A percentile compares a stretch with the other conserved stretches of the same genome.
These are phyloP conservation scores for Parastagonospora avenae DNA, from an alignment of 2,329 filamentous ascomycete species.

Conservation along the genomic window DNA sequence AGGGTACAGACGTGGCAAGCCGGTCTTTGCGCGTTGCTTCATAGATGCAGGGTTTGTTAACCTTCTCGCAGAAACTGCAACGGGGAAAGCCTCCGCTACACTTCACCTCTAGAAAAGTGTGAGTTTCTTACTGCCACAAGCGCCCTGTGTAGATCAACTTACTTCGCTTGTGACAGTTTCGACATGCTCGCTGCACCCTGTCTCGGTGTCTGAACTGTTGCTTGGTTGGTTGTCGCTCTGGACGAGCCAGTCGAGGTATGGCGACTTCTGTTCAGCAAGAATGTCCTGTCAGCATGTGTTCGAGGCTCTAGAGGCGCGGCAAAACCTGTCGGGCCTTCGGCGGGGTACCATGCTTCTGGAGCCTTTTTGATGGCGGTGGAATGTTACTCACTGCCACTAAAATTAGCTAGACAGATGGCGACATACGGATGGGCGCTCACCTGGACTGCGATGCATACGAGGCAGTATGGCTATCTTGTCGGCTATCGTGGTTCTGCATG, in stretches of 20 bases:
- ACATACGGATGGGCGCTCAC: background rate
- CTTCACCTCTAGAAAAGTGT: conserved; percentile 35
- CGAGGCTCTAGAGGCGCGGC: too few species aligned
- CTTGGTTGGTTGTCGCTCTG: background rate
- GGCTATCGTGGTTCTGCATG: background rate
- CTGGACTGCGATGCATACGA: background rate
- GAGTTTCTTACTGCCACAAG: background rate
- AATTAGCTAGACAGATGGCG: background rate
- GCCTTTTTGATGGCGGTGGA: too few species aligned
- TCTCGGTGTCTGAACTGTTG: conserved; percentile 1
- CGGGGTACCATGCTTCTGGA: background rate
- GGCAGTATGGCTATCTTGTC: background rate
- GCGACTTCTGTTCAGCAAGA: background rate
- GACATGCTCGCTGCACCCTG: conserved; percentile 14
- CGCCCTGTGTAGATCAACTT: background rate
- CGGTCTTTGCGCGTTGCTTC: background rate
- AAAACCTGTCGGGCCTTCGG: too few species aligned
- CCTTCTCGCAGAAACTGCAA: background rate
- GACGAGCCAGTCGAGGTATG: background rate
- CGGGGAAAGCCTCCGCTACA: conserved; percentile 38
- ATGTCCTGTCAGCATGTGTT: background rate
- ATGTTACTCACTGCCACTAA: background rate
- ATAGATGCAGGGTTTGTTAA: background rate
- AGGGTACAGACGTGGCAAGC: background rate
- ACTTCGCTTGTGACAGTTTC: conserved; percentile 22